A percentile compares a stretch with the other conserved stretches of the same genome.
Evolutionary conservation across 805 yeast species (phyloP).

Genomic region (Maudiozyma pseudohumilis): DNA sequence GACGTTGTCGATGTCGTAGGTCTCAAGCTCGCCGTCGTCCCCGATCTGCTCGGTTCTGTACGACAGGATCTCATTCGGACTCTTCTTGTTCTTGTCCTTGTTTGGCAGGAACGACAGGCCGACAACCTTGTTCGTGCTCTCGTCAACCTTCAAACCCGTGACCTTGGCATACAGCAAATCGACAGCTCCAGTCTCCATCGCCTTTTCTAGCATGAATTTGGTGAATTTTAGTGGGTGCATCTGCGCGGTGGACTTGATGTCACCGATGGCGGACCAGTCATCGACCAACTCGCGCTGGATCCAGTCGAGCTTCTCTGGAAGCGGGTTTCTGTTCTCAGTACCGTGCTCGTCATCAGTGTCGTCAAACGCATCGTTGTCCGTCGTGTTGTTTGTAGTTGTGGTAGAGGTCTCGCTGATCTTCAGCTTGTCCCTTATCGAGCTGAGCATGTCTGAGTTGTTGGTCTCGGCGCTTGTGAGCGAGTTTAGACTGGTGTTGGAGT

Average conservation of each 20-base stretch:
- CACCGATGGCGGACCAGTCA: constrained; percentile 75
- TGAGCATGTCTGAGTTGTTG: constrained; percentile 1
- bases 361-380: constrained; percentile 13
- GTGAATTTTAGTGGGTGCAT: constrained; percentile 94
- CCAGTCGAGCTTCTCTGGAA: constrained; percentile 73
- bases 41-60: not conserved
- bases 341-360: not conserved
- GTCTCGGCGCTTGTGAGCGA: constrained; percentile 1
- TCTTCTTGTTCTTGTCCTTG: constrained; percentile 20
- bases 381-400: constrained; percentile 12
- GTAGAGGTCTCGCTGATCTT: not conserved
- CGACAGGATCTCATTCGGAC: constrained; percentile 18
- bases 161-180: constrained; percentile 82
- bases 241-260: constrained; percentile 83
- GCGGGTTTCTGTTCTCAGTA: constrained; percentile 4
- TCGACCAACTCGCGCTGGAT: constrained; percentile 52
- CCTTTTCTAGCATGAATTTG: constrained; percentile 67
- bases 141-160: constrained; percentile 50
- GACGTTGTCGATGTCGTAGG: constrained; percentile 57
- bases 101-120: constrained; percentile 57
- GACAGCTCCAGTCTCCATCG: constrained; percentile 74
- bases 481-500: constrained; percentile 1
- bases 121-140: constrained; percentile 53
- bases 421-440: constrained; percentile 1
- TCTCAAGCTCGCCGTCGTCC: constrained; percentile 26